A percentile compares a stretch with the other conserved stretches of the same genome.
Conservation (phyloP, 2,329 filamentous ascomycete species). For the Xylariaceae sp. region DNA sequence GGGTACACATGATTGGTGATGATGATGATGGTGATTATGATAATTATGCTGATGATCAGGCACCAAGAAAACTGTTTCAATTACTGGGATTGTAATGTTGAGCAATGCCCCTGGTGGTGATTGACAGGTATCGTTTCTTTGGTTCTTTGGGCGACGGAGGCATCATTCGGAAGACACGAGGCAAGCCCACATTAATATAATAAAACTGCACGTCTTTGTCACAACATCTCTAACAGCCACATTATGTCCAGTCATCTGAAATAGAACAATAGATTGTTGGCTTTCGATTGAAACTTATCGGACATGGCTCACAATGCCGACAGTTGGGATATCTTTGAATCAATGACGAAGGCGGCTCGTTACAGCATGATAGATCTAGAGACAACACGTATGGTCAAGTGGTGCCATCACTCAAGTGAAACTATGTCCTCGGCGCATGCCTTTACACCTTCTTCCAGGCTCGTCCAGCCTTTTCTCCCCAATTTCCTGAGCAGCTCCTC, state of each 20-base stretch:
- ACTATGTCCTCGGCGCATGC: constrained; percentile 17
- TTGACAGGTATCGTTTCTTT: background rate
- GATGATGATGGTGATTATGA: background rate
- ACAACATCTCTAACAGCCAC: no score
- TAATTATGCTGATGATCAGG: constrained; percentile 1
- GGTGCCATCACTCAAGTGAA: constrained; percentile 1
- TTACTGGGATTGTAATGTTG: background rate
- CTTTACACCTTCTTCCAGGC: constrained; percentile 25
- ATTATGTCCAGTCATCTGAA: no score
- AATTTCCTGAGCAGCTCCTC: constrained; percentile 22
- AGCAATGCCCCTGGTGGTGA: background rate
- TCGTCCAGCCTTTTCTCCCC: constrained; percentile 26
- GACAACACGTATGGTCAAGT: background rate
- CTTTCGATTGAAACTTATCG: no score
- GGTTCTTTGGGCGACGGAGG: no score
- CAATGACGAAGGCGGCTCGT: background rate
- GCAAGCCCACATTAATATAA: no score
- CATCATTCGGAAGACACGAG: no score
- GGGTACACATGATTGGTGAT: constrained; percentile 10
- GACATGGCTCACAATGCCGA: no score
- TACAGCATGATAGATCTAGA: background rate
- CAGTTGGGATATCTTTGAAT: no score
- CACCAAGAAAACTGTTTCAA: no score
- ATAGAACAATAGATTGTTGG: no score
- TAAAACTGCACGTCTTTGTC: no score